phyloP scores from a whole-genome alignment of 495 filamentous ascomycete species.

The Penicillium canescens region DNA sequence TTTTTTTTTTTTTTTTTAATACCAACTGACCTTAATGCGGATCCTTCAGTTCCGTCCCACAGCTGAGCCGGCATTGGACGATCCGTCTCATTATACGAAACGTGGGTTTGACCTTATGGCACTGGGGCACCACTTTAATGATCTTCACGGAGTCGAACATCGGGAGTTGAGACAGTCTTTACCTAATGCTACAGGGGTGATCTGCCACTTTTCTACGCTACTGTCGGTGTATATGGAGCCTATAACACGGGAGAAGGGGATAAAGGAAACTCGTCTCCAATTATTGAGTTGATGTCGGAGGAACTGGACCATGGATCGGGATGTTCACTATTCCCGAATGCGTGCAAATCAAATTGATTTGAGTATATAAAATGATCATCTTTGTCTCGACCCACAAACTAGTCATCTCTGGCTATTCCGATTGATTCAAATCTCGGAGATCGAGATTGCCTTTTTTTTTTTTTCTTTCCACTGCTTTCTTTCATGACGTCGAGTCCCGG shows the following conservation, averaged over 20 bases:
- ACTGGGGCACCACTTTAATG: conserved; percentile 11
- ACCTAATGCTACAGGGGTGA: background rate
- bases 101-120: conserved; percentile 22
- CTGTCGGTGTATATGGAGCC: too few relatives aligned
- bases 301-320: background rate
- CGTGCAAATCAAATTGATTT: background rate
- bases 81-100: conserved; percentile 22
- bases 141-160: background rate
- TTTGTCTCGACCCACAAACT: conserved; percentile 5
- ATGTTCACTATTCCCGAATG: background rate
- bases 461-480: background rate
- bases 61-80: background rate
- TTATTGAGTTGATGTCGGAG: background rate
- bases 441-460: conserved; percentile 1
- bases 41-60: background rate
- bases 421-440: background rate
- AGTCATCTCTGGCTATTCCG: background rate
- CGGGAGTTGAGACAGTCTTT: background rate
- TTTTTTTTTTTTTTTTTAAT: too few relatives aligned
- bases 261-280: background rate
- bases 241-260: background rate
- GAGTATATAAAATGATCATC: too few relatives aligned
- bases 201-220: too few relatives aligned
- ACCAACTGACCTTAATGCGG: background rate
- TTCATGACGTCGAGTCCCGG: conserved; percentile 15